Evolutionary conservation across 2,329 filamentous ascomycete genomes (phyloP), one percentile per base, ranked within the genome.

Genomic region (Fusarium sp.): DNA sequence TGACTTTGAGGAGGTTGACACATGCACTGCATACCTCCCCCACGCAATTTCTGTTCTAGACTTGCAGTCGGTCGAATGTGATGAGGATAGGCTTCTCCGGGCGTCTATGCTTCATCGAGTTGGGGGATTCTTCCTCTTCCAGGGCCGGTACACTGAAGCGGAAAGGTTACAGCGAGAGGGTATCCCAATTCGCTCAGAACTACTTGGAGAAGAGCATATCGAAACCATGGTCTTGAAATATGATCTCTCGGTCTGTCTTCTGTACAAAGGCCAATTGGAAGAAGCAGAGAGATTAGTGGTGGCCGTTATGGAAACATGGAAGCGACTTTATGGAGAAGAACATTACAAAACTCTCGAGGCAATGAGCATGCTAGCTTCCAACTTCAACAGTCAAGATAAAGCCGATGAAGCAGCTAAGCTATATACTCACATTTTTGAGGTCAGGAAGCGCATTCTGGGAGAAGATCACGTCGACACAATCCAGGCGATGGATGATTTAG

Each of bases 31-130:
- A 6, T 74, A 73, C 32, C 69, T 77, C 9, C 56, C 74, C 6
- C 75, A 78, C 26, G 72, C 62, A 0, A 51, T 56, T 11, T 47
- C 71, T 0, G 72, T 77, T 0, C 40, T 77, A 12, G 7, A 50
- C 1, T 7, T n/a, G 2, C 56, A 70, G 2, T 38, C 38, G 1
- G 52, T 45, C 9, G 54, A 54, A n/a, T 68, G 61, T 0, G 59
- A 45, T 0, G 62, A 69, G n/a, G 70, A 53, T 4, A 47, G 8
- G 0, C 36, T 60, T 3, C 24, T 40, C 9, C 67, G 40, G 19
- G 68, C 65, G 58, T 57, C 42, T 17, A 7, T 70, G 7, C 62
- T 70, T 0, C 52, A 67, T 2, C 34, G 52, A 7, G n/a, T 70
- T 3, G 68, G 38, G 0, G 36, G n/a, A 1, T 61, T 56, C 21